Conservation (phyloP, 306 rosid species). For the Crataegus laevigata region DNA sequence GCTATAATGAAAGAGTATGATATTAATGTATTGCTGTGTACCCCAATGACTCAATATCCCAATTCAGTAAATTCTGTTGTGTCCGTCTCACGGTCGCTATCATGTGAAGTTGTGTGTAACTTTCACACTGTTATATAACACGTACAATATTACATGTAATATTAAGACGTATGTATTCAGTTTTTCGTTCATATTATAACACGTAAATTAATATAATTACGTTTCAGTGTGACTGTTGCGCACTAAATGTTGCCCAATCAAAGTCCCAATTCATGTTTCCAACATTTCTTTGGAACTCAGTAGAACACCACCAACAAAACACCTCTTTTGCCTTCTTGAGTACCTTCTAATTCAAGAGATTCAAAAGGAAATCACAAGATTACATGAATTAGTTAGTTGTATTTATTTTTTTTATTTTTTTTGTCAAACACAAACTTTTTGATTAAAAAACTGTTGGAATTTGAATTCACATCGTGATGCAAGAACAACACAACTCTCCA, state of each 20-base stretch:
- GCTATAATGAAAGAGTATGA: conserved; percentile 25
- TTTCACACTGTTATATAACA: too few relatives aligned
- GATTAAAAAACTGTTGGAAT: fast-evolving
- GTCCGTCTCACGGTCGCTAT: neutral
- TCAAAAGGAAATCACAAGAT: neutral
- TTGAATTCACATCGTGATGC: fast-evolving
- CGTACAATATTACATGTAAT: too few relatives aligned
- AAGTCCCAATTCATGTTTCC: conserved; percentile 6
- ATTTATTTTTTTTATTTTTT: neutral
- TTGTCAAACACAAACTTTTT: too few relatives aligned
- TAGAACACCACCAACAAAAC: conserved; percentile 1
- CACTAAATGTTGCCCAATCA: neutral
- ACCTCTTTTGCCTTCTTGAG: neutral
- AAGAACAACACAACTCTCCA: too few relatives aligned
- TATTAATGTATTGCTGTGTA: neutral
- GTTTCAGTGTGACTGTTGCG: fast-evolving
- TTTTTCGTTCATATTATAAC: fast-evolving
- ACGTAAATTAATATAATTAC: too few relatives aligned
- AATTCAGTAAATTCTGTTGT: neutral
- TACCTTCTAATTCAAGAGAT: neutral
- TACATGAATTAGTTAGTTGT: neutral
- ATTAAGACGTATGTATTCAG: too few relatives aligned
- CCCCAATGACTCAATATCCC: conserved; percentile 14
- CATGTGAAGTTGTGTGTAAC: too few relatives aligned
- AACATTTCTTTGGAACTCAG: neutral